A percentile compares a stretch with the other conserved stretches of the same genome.
Evolutionary conservation across 164 flowering plant genomes (phyloP).

Genomic region (Aristolochia fimbriata): DNA sequence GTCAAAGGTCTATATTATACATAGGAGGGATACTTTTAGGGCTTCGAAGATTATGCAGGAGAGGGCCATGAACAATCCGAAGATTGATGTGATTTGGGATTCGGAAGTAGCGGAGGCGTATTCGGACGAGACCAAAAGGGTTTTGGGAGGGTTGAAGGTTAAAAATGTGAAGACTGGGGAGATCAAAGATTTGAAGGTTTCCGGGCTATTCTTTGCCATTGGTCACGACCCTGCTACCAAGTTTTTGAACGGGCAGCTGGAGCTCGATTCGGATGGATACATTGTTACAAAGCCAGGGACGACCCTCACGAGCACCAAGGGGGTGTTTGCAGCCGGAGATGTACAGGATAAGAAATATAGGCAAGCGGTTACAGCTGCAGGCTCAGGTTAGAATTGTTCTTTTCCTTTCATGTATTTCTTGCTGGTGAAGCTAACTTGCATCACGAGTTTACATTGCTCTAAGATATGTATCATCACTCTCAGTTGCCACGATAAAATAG

Average conservation of each 20-base stretch:
- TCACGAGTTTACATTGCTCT: too few relatives aligned
- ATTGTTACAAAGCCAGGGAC: slow-evolving; percentile 78
- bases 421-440: not conserved
- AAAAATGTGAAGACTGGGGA: slow-evolving; percentile 61
- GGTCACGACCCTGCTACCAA: slow-evolving; percentile 97
- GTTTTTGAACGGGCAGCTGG: slow-evolving; percentile 77
- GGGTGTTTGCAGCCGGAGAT: slow-evolving; percentile 97
- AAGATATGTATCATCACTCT: too few relatives aligned
- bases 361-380: slow-evolving; percentile 96
- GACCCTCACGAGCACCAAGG: slow-evolving; percentile 65
- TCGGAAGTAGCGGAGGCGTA: slow-evolving; percentile 66
- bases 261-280: slow-evolving; percentile 80
- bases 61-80: slow-evolving; percentile 63
- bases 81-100: slow-evolving; percentile 83
- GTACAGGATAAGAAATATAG: slow-evolving; percentile 98
- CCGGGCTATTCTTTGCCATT: slow-evolving; percentile 89
- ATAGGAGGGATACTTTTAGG: slow-evolving; percentile 68
- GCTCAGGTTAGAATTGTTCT: slow-evolving; percentile 43
- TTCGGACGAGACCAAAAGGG: slow-evolving; percentile 36
- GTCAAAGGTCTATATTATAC: slow-evolving; percentile 69
- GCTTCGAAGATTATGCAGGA: slow-evolving; percentile 93
- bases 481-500: too few relatives aligned
- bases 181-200: slow-evolving; percentile 58
- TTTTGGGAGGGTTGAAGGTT: slow-evolving; percentile 69
- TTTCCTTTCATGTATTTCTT: not conserved